Evolutionary conservation across 225 moss, liverwort and hornwort genomes (phyloP).

Genomic region (Ulota crispa): DNA sequence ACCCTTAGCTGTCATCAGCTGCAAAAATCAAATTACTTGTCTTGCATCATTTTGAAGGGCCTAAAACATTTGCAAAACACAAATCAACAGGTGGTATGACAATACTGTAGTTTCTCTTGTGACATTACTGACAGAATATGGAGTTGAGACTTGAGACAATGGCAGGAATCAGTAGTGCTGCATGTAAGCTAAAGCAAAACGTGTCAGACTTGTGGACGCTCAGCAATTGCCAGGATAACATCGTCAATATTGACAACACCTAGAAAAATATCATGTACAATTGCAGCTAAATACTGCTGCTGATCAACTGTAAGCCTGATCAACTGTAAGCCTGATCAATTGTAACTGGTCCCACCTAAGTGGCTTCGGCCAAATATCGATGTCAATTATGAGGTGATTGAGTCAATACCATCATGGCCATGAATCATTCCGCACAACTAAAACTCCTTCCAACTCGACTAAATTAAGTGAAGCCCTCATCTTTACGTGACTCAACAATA

Average conservation of each 20-base stretch:
- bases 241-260: slow-evolving; percentile 27
- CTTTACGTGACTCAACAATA: slow-evolving; percentile 14
- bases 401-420: slow-evolving; percentile 22
- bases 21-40: too few species aligned
- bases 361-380: slow-evolving; percentile 31
- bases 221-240: slow-evolving; percentile 31
- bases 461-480: slow-evolving; percentile 4
- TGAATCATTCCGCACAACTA: slow-evolving; percentile 26
- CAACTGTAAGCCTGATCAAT: slow-evolving; percentile 26
- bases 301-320: slow-evolving; percentile 26
- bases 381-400: slow-evolving; percentile 27
- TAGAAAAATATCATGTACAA: slow-evolving; percentile 40
- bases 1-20: background rate
- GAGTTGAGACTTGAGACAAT: background rate
- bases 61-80: background rate
- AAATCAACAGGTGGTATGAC: background rate
- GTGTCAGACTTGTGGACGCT: background rate
- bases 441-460: slow-evolving; percentile 40
- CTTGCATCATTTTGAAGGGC: background rate
- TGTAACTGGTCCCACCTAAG: slow-evolving; percentile 24
- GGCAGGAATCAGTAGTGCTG: background rate
- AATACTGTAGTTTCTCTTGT: background rate
- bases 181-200: background rate
- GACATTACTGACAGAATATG: background rate
- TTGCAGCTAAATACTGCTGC: slow-evolving; percentile 39